These are phyloP conservation scores for Neoscytalidium dimidiatum DNA, from an alignment of 2,329 filamentous ascomycete species.

Conservation along the genomic window DNA sequence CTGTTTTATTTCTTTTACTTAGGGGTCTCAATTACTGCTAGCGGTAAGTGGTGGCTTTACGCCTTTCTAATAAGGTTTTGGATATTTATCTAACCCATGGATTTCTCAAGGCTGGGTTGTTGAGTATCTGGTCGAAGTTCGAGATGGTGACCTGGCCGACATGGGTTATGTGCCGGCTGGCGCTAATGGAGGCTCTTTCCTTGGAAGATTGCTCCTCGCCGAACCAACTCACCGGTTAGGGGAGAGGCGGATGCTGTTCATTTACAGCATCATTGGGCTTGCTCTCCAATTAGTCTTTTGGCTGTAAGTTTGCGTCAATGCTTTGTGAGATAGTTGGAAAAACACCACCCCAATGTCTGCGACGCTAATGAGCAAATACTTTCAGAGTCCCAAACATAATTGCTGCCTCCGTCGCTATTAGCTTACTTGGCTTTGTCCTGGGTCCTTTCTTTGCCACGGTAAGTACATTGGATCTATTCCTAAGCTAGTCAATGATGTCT, in stretches of 20 bases:
- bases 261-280: slow-evolving; percentile 56
- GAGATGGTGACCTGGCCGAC: slow-evolving; percentile 56
- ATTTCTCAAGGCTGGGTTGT: slow-evolving; percentile 60
- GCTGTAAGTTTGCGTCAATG: slow-evolving; percentile 37
- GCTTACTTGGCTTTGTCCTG: slow-evolving; percentile 58
- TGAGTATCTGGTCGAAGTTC: slow-evolving; percentile 63
- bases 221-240: slow-evolving; percentile 63
- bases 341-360: slow-evolving; percentile 15
- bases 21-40: slow-evolving; percentile 57
- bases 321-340: not conserved
- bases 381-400: slow-evolving; percentile 45
- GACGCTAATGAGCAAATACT: not conserved
- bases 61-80: not conserved
- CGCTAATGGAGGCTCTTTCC: slow-evolving; percentile 59
- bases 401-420: slow-evolving; percentile 56
- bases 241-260: slow-evolving; percentile 58
- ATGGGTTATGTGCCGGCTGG: slow-evolving; percentile 66
- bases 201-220: slow-evolving; percentile 59
- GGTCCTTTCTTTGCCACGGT: slow-evolving; percentile 62
- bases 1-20: slow-evolving; percentile 67
- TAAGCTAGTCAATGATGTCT: not conserved
- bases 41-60: slow-evolving; percentile 23
- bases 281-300: slow-evolving; percentile 62
- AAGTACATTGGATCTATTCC: slow-evolving; percentile 9
- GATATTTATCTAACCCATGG: not conserved